A percentile compares a stretch with the other conserved stretches of the same genome.
phyloP scores from a whole-genome alignment of 805 yeast genomes.

The Ogataea haglerorum region DNA sequence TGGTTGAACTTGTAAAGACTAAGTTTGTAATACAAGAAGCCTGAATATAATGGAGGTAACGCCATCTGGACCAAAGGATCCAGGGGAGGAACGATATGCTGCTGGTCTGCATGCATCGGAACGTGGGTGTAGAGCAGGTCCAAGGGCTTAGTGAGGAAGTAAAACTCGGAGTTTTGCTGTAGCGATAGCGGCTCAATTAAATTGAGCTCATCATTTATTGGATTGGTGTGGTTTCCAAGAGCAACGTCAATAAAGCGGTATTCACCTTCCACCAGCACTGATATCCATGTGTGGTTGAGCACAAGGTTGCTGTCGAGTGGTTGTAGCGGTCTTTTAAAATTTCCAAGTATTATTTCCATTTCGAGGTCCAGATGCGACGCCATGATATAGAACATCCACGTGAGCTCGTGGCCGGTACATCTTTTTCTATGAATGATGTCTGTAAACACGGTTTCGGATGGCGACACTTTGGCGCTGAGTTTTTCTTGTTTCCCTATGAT shows the following conservation, averaged over 20 bases:
- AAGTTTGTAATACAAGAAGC: conserved; percentile 60
- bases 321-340: conserved; percentile 74
- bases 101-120: conserved; percentile 74
- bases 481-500: conserved; percentile 38
- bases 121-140: conserved; percentile 79
- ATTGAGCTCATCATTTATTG: conserved; percentile 43
- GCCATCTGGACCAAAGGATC: conserved; percentile 74
- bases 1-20: conserved; percentile 68
- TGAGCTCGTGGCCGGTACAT: conserved; percentile 56
- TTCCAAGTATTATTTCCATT: conserved; percentile 77
- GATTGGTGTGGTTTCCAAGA: conserved; percentile 57
- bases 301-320: conserved; percentile 44
- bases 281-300: conserved; percentile 87
- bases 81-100: conserved; percentile 82
- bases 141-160: conserved; percentile 75
- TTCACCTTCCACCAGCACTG: conserved; percentile 69
- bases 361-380: conserved; percentile 67
- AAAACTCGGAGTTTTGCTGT: conserved; percentile 39
- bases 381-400: conserved; percentile 71
- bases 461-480: conserved; percentile 31
- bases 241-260: conserved; percentile 78
- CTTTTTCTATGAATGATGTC: conserved; percentile 27
- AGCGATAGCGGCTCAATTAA: conserved; percentile 28
- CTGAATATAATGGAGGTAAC: conserved; percentile 84
- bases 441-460: conserved; percentile 22